These are phyloP conservation scores for Paecilomyces sp. DNA, from an alignment of 2,329 filamentous ascomycete species.

Conservation along the genomic window DNA sequence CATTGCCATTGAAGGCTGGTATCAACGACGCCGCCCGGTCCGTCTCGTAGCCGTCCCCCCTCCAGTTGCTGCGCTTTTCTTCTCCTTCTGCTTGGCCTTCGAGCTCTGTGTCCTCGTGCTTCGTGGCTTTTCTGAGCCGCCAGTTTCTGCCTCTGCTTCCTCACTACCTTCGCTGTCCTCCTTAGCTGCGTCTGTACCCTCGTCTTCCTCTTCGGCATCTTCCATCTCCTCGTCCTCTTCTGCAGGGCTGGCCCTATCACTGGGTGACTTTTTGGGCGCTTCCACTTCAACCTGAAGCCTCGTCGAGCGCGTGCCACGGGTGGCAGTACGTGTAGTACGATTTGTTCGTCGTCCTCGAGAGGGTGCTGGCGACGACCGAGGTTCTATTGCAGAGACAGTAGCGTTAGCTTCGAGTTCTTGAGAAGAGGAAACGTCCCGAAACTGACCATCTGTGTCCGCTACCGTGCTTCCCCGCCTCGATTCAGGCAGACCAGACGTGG, in stretches of 20 bases:
- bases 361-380: slow-evolving; percentile 36
- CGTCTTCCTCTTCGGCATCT: slow-evolving; percentile 32
- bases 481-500: slow-evolving; percentile 24
- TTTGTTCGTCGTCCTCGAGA: slow-evolving; percentile 31
- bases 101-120: slow-evolving; percentile 30
- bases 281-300: slow-evolving; percentile 34
- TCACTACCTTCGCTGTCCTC: slow-evolving; percentile 32
- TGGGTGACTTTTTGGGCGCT: slow-evolving; percentile 16
- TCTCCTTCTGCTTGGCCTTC: slow-evolving; percentile 27
- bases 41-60: slow-evolving; percentile 30
- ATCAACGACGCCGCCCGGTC: slow-evolving; percentile 25
- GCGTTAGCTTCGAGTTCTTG: not conserved
- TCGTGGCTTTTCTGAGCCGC: slow-evolving; percentile 26
- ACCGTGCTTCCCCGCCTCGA: slow-evolving; percentile 39
- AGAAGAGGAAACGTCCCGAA: not conserved
- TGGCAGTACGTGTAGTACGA: slow-evolving; percentile 23
- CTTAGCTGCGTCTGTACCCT: slow-evolving; percentile 27
- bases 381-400: slow-evolving; percentile 21
- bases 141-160: slow-evolving; percentile 26
- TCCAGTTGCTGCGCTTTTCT: slow-evolving; percentile 16
- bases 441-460: slow-evolving; percentile 41
- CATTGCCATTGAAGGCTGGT: not conserved
- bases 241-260: slow-evolving; percentile 18
- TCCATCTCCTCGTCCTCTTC: slow-evolving; percentile 35
- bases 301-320: slow-evolving; percentile 30